Conservation (phyloP, 2,329 filamentous ascomycete genomes). For the Penicillium crustosum region DNA sequence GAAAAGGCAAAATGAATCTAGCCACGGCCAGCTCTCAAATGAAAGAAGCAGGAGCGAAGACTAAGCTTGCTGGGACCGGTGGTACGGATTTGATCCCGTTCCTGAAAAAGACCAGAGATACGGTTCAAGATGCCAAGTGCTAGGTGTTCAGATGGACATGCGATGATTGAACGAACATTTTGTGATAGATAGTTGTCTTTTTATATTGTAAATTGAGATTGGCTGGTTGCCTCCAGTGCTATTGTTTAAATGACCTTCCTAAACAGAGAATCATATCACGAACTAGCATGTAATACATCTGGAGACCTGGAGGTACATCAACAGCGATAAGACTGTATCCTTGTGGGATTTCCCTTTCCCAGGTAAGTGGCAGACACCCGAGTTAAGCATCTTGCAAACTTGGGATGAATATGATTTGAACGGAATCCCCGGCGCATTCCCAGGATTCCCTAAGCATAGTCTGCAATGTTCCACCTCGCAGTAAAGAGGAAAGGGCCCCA, state of each 20-base stretch:
- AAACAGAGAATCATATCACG: neutral
- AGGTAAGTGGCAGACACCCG: neutral
- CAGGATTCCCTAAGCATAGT: neutral
- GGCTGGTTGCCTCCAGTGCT: neutral
- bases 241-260: neutral
- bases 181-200: neutral
- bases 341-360: neutral
- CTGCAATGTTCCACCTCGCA: neutral
- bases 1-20: constrained; percentile 37
- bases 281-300: neutral
- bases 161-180: constrained; percentile 3
- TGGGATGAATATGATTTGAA: neutral
- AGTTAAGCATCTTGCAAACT: neutral
- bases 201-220: neutral
- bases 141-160: constrained; percentile 16
- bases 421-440: neutral
- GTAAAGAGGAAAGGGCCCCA: neutral
- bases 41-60: constrained; percentile 30
- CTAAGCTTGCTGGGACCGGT: constrained; percentile 51
- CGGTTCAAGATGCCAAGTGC: constrained; percentile 46
- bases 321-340: neutral
- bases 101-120: constrained; percentile 53
- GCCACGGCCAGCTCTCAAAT: constrained; percentile 48
- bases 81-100: constrained; percentile 56
- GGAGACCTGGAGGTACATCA: neutral